Percentiles rank a stretch among this genome's conserved stretches.
phyloP scores from a whole-genome alignment of 495 filamentous ascomycete genomes.

The Cudoniella acicularis region DNA sequence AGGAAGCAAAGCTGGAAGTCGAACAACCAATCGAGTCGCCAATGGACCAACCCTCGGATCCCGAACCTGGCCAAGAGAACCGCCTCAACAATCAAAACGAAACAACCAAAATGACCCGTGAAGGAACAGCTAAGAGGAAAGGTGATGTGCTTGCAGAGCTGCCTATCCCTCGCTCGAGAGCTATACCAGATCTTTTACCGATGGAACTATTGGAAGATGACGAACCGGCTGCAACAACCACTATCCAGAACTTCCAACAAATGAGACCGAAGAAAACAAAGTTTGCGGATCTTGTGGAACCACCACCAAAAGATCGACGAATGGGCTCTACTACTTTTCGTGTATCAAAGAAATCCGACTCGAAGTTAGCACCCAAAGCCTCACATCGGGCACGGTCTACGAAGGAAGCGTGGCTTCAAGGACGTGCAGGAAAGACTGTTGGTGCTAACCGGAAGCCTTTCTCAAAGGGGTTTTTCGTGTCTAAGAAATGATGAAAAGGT shows the following conservation, averaged over 20 bases:
- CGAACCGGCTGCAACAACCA: not conserved
- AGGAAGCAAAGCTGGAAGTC: not conserved
- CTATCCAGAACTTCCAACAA: not conserved
- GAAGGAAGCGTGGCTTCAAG: constrained; percentile 26
- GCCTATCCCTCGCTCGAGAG: not conserved
- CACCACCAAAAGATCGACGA: constrained; percentile 22
- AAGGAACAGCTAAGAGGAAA: not conserved
- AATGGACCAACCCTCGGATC: no score
- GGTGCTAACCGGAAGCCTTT: constrained; percentile 16
- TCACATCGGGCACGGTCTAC: constrained; percentile 6
- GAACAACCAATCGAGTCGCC: no score
- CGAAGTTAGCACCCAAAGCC: constrained; percentile 19
- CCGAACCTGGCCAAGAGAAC: no score
- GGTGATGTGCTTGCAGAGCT: no score
- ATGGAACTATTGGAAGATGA: constrained; percentile 23
- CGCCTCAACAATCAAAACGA: no score
- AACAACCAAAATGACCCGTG: no score
- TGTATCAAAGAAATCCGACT: constrained; percentile 12
- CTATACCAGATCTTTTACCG: constrained; percentile 21
- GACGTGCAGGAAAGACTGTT: constrained; percentile 2
- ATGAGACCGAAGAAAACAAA: constrained; percentile 21
- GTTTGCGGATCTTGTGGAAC: constrained; percentile 17
- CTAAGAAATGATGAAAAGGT: not conserved
- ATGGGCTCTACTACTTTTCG: constrained; percentile 22
- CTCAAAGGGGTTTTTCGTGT: constrained; percentile 16